Evolutionary conservation across 352 stramenopile genomes (phyloP).

Genomic region (Phytophthora megakarya): DNA sequence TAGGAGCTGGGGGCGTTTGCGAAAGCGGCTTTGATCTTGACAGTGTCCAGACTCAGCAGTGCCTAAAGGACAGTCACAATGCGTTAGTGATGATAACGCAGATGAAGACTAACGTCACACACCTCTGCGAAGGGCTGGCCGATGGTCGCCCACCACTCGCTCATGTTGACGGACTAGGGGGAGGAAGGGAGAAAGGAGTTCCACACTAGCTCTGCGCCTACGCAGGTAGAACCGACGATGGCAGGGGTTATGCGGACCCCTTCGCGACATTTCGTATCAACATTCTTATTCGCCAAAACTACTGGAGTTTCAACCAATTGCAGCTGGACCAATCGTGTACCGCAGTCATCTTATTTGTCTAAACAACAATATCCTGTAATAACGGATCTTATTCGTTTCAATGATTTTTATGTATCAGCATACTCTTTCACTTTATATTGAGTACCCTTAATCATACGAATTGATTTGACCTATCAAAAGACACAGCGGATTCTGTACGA

Average conservation of each 20-base stretch:
- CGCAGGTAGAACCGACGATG: constrained; percentile 22
- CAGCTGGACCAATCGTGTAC: not conserved
- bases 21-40: constrained; percentile 67
- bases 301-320: constrained; percentile 8
- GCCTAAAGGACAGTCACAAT: constrained; percentile 37
- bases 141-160: constrained; percentile 81
- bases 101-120: constrained; percentile 15
- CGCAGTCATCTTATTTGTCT: too few relatives aligned
- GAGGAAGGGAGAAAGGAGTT: not conserved
- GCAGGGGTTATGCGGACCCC: constrained; percentile 1
- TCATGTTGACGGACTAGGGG: constrained; percentile 46
- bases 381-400: too few relatives aligned
- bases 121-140: constrained; percentile 77
- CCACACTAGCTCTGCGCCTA: not conserved
- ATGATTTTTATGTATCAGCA: too few relatives aligned
- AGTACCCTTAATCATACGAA: too few relatives aligned
- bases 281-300: constrained; percentile 15
- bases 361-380: too few relatives aligned
- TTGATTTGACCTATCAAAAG: too few relatives aligned
- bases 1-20: constrained; percentile 69
- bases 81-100: not conserved
- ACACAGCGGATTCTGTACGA: too few relatives aligned
- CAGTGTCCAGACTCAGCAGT: constrained; percentile 60
- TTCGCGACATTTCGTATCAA: constrained; percentile 22
- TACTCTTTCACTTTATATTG: too few relatives aligned